These are phyloP conservation scores for Candida albicans DNA, from an alignment of 1,139 yeast genomes.

Conservation along the genomic window DNA sequence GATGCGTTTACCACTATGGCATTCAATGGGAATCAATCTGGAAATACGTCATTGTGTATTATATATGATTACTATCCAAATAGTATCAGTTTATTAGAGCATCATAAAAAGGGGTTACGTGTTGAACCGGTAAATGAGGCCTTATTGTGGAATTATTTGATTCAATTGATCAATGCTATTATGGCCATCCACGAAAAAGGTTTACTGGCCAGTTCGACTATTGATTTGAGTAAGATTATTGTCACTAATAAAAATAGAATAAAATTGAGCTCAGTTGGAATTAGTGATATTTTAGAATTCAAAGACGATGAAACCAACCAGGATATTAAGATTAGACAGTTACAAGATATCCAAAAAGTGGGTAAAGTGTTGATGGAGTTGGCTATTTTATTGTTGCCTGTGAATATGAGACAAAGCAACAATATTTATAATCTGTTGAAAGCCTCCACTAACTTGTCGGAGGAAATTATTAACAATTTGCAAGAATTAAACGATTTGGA, in stretches of 20 bases:
- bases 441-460: constrained; percentile 22
- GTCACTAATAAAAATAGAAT: constrained; percentile 71
- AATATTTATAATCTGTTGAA: constrained; percentile 13
- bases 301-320: constrained; percentile 7
- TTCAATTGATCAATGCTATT: constrained; percentile 72
- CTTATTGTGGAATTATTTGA: constrained; percentile 69
- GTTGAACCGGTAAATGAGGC: constrained; percentile 59
- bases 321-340: constrained; percentile 1
- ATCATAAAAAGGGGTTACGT: constrained; percentile 37
- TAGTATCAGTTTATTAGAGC: constrained; percentile 32
- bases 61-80: constrained; percentile 46
- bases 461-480: constrained; percentile 23
- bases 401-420: constrained; percentile 19
- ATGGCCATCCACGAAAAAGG: constrained; percentile 59
- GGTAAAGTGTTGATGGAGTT: constrained; percentile 63
- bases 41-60: constrained; percentile 41
- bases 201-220: constrained; percentile 58
- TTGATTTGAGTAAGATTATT: constrained; percentile 69
- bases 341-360: constrained; percentile 51
- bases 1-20: constrained; percentile 90
- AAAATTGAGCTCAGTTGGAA: constrained; percentile 70
- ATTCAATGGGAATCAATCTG: constrained; percentile 52
- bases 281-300: constrained; percentile 62
- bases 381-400: constrained; percentile 45
- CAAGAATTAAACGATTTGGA: constrained; percentile 17